Conservation (phyloP, 805 yeast genomes). For the Yueomyces sinensis region DNA sequence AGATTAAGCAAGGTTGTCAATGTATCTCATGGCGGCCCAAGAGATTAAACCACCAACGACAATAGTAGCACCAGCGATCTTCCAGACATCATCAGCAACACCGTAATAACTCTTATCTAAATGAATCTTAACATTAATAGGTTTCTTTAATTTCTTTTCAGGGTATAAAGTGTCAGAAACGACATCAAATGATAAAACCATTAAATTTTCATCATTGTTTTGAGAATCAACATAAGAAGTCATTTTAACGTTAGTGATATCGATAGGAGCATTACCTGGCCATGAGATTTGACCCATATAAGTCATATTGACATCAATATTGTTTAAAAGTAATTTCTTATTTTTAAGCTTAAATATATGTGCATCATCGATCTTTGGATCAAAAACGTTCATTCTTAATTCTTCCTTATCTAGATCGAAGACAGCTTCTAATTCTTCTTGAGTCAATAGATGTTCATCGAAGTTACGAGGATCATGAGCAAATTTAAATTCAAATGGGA, state of each 20-base stretch:
- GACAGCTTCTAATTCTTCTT: too few relatives aligned
- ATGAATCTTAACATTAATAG: neutral
- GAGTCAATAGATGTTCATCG: neutral
- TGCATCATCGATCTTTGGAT: too few relatives aligned
- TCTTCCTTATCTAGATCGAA: too few relatives aligned
- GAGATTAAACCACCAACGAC: too few relatives aligned
- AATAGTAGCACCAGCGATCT: neutral
- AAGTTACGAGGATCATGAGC: too few relatives aligned
- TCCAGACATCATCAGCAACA: neutral
- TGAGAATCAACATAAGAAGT: neutral
- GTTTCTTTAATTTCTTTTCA: neutral
- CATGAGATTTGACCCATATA: neutral
- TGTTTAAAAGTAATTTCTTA: too few relatives aligned
- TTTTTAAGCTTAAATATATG: too few relatives aligned
- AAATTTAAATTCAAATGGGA: too few relatives aligned
- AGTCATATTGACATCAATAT: neutral
- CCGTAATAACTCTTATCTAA: neutral
- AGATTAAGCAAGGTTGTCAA: too few relatives aligned
- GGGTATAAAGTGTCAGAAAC: neutral
- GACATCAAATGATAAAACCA: neutral
- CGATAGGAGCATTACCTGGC: neutral
- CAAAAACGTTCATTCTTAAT: too few relatives aligned
- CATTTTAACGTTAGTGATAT: neutral
- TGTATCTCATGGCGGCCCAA: too few relatives aligned
- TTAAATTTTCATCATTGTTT: conserved; percentile 2